These are phyloP conservation scores for Brassica hybrid DNA, from an alignment of 441 rosid species.

Conservation along the genomic window DNA sequence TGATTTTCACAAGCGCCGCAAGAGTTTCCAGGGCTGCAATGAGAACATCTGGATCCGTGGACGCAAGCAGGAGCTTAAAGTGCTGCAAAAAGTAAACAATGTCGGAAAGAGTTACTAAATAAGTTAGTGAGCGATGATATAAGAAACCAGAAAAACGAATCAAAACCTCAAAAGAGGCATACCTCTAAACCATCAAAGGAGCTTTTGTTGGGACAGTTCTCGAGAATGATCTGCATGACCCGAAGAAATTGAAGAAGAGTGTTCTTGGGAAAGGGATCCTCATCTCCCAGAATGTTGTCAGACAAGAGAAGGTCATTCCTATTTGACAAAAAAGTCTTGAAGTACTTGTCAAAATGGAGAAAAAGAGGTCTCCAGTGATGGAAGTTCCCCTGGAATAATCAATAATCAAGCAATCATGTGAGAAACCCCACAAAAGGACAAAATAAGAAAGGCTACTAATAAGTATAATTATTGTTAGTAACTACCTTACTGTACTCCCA, in stretches of 20 bases:
- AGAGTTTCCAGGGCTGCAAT: conserved; percentile 91
- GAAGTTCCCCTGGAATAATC: conserved; percentile 79
- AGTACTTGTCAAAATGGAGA: conserved; percentile 92
- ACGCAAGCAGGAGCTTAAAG: conserved; percentile 91
- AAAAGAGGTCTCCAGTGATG: conserved; percentile 99
- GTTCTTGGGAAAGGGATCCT: conserved; percentile 78
- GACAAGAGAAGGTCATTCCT: conserved; percentile 88
- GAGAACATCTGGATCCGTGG: conserved; percentile 96
- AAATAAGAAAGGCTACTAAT: too few relatives aligned
- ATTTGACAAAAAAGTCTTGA: conserved; percentile 78
- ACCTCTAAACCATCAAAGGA: conserved; percentile 98
- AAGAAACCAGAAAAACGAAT: conserved; percentile 18
- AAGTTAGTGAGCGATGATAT: conserved; percentile 12
- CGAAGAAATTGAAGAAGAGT: conserved; percentile 86
- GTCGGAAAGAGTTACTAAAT: neutral
- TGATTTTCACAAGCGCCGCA: conserved; percentile 87
- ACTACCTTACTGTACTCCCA: conserved; percentile 92
- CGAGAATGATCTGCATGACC: conserved; percentile 90
- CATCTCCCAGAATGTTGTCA: conserved; percentile 73
- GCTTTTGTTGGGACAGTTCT: conserved; percentile 92
- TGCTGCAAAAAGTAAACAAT: conserved; percentile 58
- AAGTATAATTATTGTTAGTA: too few relatives aligned
- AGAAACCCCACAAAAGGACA: conserved; percentile 26
- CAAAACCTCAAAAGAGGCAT: conserved; percentile 25
- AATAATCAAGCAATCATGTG: conserved; percentile 36